phyloP scores from a whole-genome alignment of 2,329 filamentous ascomycete species.

The Stachybotrys chartarum region DNA sequence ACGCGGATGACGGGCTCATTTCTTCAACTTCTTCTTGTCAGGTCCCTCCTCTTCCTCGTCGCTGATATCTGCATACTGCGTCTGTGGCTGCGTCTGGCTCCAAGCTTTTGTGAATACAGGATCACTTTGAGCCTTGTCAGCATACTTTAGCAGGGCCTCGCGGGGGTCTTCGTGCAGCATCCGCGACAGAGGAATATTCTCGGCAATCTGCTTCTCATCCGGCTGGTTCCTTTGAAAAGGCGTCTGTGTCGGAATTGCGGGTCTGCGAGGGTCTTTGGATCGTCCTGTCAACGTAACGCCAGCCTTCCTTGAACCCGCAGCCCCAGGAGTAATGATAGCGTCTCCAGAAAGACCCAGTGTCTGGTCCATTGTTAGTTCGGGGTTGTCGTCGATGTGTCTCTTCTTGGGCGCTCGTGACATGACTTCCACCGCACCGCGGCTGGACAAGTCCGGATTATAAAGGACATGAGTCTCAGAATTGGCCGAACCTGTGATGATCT shows the following conservation, averaged over 20 bases:
- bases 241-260: slow-evolving; percentile 77
- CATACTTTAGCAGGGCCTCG: slow-evolving; percentile 91
- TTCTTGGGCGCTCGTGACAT: slow-evolving; percentile 93
- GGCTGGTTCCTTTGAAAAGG: slow-evolving; percentile 88
- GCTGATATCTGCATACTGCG: slow-evolving; percentile 83
- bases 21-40: slow-evolving; percentile 48
- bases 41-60: slow-evolving; percentile 71
- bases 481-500: slow-evolving; percentile 89
- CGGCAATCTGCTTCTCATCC: slow-evolving; percentile 80
- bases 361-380: slow-evolving; percentile 77
- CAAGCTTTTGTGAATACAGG: slow-evolving; percentile 93
- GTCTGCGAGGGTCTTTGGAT: slow-evolving; percentile 70
- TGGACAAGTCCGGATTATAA: slow-evolving; percentile 81
- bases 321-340: slow-evolving; percentile 62
- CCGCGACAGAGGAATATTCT: slow-evolving; percentile 80
- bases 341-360: slow-evolving; percentile 77
- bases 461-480: slow-evolving; percentile 86
- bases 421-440: slow-evolving; percentile 74
- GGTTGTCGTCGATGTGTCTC: slow-evolving; percentile 90
- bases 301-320: slow-evolving; percentile 44
- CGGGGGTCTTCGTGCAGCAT: slow-evolving; percentile 96
- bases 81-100: slow-evolving; percentile 84
- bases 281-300: slow-evolving; percentile 74
- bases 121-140: slow-evolving; percentile 85
- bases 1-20: background rate